A percentile compares a stretch with the other conserved stretches of the same genome.
Conservation (phyloP, 345 rosid genomes). For the Microcos paniculata region DNA sequence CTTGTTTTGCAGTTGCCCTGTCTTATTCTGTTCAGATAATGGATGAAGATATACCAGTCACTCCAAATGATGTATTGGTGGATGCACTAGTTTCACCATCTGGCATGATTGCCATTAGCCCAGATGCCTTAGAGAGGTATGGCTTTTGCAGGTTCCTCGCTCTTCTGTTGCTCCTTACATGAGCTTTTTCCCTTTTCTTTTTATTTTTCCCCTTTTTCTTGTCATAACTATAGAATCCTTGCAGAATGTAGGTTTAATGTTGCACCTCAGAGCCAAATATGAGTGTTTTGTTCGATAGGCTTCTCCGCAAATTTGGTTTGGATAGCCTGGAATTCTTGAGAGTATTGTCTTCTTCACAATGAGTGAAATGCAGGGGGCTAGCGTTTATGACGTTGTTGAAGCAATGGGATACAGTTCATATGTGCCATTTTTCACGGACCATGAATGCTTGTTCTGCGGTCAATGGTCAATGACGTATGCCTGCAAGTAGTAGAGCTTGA, state of each 20-base stretch:
- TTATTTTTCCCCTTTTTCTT: not conserved
- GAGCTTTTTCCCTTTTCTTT: not conserved
- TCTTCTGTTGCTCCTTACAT: not conserved
- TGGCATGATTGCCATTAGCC: constrained; percentile 61
- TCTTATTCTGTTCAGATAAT: constrained; percentile 83
- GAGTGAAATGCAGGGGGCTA: not conserved
- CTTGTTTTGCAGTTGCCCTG: constrained; percentile 66
- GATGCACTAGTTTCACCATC: constrained; percentile 82
- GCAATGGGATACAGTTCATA: not conserved
- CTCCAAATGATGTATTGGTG: constrained; percentile 57
- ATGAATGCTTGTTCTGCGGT: not conserved
- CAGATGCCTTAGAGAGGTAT: constrained; percentile 65
- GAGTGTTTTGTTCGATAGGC: constrained; percentile 2
- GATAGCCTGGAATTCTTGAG: not conserved
- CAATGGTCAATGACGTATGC: not conserved
- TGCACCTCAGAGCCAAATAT: constrained; percentile 14
- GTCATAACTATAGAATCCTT: not conserved
- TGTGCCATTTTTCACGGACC: constrained; percentile 11
- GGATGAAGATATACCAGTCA: constrained; percentile 66
- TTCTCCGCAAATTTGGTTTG: not conserved
- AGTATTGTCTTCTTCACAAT: not conserved
- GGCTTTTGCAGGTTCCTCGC: not conserved
- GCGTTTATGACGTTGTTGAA: not conserved
- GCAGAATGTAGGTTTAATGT: constrained; percentile 35
- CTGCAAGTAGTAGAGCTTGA: not conserved